phyloP scores from a whole-genome alignment of 768 basidiomycete species.

The Boletus tylopilopsis region DNA sequence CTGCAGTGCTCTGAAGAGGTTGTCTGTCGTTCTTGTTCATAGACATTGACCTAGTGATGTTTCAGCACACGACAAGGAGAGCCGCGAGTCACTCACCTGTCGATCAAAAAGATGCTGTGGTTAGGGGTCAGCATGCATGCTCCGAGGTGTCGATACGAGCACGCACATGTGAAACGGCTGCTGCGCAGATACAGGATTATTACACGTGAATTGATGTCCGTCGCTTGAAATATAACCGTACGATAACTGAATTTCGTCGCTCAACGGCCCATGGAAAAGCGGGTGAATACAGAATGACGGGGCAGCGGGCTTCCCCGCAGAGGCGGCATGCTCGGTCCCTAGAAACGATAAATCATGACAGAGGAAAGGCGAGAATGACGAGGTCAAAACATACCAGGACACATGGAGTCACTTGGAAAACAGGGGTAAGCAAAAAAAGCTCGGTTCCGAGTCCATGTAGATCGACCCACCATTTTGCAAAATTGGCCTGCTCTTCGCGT shows the following conservation, averaged over 20 bases:
- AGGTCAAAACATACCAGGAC: conserved; percentile 35
- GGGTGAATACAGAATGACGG: conserved; percentile 55
- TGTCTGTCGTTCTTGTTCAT: conserved; percentile 40
- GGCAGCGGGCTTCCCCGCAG: conserved; percentile 33
- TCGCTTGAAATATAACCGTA: conserved; percentile 51
- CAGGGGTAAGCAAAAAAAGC: background rate
- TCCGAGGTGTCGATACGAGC: background rate
- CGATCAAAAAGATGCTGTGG: conserved; percentile 20
- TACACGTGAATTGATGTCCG: conserved; percentile 53
- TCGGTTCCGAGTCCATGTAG: no score
- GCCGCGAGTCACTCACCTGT: conserved; percentile 12
- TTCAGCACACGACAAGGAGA: background rate
- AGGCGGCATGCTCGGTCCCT: conserved; percentile 50
- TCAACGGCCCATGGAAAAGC: conserved; percentile 44
- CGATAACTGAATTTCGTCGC: conserved; percentile 20
- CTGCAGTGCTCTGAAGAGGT: conserved; percentile 40
- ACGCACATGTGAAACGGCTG: conserved; percentile 61
- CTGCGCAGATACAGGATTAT: conserved; percentile 44
- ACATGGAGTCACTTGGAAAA: conserved; percentile 46
- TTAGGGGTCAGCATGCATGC: background rate
- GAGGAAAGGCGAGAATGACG: background rate
- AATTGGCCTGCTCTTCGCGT: conserved; percentile 49
- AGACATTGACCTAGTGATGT: conserved; percentile 41
- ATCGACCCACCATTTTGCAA: conserved; percentile 46
- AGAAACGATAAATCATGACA: background rate